Conservation (phyloP, 768 basidiomycete species). For the Gloeopeniophorella convolvens region DNA sequence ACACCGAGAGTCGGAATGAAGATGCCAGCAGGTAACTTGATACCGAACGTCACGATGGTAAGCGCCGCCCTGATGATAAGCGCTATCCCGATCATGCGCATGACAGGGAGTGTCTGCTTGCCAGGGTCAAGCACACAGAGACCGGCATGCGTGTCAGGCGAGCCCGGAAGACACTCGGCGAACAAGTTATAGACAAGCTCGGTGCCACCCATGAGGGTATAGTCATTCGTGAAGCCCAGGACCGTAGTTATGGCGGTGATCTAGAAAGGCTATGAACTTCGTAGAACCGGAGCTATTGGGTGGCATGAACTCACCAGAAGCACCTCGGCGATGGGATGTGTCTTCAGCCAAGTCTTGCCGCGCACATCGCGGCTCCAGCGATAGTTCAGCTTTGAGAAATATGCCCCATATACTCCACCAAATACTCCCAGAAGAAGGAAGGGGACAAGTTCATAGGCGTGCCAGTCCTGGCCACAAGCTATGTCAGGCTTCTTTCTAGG, state of each 20-base stretch:
- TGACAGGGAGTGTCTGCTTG: constrained; percentile 52
- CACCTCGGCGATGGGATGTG: constrained; percentile 80
- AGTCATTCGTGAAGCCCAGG: constrained; percentile 83
- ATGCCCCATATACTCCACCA: constrained; percentile 91
- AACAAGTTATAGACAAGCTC: constrained; percentile 92
- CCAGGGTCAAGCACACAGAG: constrained; percentile 68
- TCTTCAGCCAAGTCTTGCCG: constrained; percentile 71
- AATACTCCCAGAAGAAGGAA: constrained; percentile 86
- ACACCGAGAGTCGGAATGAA: constrained; percentile 96
- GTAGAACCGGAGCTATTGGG: no score
- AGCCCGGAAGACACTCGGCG: constrained; percentile 67
- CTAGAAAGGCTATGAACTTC: constrained; percentile 33
- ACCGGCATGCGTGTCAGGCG: constrained; percentile 48
- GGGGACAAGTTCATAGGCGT: constrained; percentile 78
- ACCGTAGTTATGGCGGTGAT: constrained; percentile 72
- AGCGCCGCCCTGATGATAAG: constrained; percentile 75
- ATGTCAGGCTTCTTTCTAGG: background rate
- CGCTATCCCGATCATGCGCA: constrained; percentile 61
- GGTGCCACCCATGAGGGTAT: constrained; percentile 89
- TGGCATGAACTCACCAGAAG: constrained; percentile 57
- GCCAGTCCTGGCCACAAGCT: constrained; percentile 69
- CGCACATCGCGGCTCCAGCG: constrained; percentile 83
- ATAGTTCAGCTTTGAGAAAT: constrained; percentile 87
- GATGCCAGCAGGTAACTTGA: constrained; percentile 88
- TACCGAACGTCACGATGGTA: constrained; percentile 88